Percentiles rank a stretch among this genome's conserved stretches.
These are phyloP conservation scores for Leptographium wingfieldii DNA, from an alignment of 2,329 filamentous ascomycete genomes.

Conservation along the genomic window DNA sequence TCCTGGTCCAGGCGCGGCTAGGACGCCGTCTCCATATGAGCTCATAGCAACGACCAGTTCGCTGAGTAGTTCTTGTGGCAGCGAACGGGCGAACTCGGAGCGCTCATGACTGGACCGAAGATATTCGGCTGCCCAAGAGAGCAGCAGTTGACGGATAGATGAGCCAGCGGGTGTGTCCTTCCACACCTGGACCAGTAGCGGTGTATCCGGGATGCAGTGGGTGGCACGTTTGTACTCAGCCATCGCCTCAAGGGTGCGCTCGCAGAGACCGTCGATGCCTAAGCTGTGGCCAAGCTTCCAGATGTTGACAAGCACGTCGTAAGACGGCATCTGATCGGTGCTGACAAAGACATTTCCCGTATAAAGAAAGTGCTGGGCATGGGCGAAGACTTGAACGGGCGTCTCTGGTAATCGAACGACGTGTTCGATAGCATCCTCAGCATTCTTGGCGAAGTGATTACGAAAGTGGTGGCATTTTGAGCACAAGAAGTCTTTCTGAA, in stretches of 20 bases:
- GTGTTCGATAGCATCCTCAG: constrained; percentile 30
- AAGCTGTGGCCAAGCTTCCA: constrained; percentile 45
- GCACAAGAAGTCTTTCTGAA: constrained; percentile 47
- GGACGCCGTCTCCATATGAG: constrained; percentile 18
- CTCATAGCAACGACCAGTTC: constrained; percentile 52
- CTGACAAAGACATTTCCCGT: constrained; percentile 34
- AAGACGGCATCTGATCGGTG: constrained; percentile 31
- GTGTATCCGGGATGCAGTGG: constrained; percentile 42
- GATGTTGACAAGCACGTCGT: constrained; percentile 39
- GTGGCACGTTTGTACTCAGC: constrained; percentile 39
- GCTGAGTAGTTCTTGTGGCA: constrained; percentile 49
- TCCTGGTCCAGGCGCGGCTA: constrained; percentile 22
- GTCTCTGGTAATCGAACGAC: constrained; percentile 37
- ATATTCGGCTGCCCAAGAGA: constrained; percentile 52
- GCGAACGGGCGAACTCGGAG: constrained; percentile 44
- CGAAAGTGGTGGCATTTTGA: constrained; percentile 36
- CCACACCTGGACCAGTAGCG: constrained; percentile 49
- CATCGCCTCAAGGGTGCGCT: constrained; percentile 45
- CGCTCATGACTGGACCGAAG: constrained; percentile 44
- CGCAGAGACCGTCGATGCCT: constrained; percentile 41
- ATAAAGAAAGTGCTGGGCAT: constrained; percentile 41
- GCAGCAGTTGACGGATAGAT: constrained; percentile 42
- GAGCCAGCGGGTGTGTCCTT: constrained; percentile 48
- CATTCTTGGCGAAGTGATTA: constrained; percentile 27
- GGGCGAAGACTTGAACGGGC: constrained; percentile 38